Evolutionary conservation across 225 moss, liverwort and hornwort genomes (phyloP).

Genomic region (Anthoceros angustus): DNA sequence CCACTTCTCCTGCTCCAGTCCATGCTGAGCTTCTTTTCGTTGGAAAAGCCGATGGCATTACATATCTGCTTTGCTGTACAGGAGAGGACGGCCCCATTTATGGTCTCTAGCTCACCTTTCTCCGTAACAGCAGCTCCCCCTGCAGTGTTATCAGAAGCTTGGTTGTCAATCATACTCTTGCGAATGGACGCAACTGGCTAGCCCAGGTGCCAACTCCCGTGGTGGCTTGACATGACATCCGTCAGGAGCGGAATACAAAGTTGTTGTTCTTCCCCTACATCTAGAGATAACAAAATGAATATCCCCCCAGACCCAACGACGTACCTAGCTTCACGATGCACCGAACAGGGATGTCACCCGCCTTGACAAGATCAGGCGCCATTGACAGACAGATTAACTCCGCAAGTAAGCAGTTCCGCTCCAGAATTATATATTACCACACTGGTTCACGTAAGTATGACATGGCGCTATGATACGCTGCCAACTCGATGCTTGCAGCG

Average conservation of each 20-base stretch:
- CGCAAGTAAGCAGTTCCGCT: too few species aligned
- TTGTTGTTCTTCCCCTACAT: not conserved
- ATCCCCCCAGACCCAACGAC: slow-evolving; percentile 3
- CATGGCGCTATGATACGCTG: slow-evolving; percentile 1
- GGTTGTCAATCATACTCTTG: too few species aligned
- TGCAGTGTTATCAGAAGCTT: slow-evolving; percentile 10
- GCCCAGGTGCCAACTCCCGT: not conserved
- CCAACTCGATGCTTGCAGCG: not conserved
- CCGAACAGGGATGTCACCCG: slow-evolving; percentile 20
- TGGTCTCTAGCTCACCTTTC: slow-evolving; percentile 59
- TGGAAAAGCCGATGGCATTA: slow-evolving; percentile 46
- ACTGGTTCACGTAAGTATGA: not conserved
- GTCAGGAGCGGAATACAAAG: not conserved
- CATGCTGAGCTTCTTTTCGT: slow-evolving; percentile 28
- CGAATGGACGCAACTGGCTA: not conserved
- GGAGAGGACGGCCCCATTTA: slow-evolving; percentile 41
- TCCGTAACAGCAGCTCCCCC: slow-evolving; percentile 75
- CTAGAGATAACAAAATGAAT: not conserved
- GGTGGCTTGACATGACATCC: too few species aligned
- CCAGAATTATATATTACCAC: not conserved
- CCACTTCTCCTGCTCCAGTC: slow-evolving; percentile 61
- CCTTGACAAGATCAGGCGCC: not conserved
- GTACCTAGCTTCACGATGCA: slow-evolving; percentile 88
- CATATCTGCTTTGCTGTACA: slow-evolving; percentile 55
- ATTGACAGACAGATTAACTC: not conserved